Conservation (phyloP, 805 yeast genomes). For the Hanseniaspora meyeri region DNA sequence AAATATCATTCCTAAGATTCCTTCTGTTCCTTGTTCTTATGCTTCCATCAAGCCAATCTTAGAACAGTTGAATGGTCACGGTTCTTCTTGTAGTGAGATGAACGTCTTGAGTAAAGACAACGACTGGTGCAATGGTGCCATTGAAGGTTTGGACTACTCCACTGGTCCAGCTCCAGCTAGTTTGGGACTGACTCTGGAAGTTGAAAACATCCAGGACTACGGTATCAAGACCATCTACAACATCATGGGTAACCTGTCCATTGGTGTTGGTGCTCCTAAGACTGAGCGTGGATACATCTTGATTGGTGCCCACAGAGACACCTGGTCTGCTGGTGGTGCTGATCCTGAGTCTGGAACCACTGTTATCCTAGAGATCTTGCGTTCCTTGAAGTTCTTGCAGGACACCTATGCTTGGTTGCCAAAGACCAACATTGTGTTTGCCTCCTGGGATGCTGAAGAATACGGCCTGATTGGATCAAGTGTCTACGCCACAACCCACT, state of each 20-base stretch:
- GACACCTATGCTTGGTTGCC: conserved; percentile 52
- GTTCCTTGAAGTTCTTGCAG: conserved; percentile 42
- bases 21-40: conserved; percentile 58
- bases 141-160: conserved; percentile 36
- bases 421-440: conserved; percentile 48
- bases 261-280: conserved; percentile 31
- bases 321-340: conserved; percentile 73
- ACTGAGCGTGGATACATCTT: conserved; percentile 42
- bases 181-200: conserved; percentile 32
- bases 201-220: conserved; percentile 50
- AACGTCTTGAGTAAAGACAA: conserved; percentile 24
- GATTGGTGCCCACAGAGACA: conserved; percentile 67
- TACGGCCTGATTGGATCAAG: conserved; percentile 65
- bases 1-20: conserved; percentile 47
- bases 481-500: conserved; percentile 58
- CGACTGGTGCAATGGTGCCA: conserved; percentile 33
- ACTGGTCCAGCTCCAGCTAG: conserved; percentile 38
- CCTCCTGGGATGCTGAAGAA: conserved; percentile 81
- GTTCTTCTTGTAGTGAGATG: conserved; percentile 30
- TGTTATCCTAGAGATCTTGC: conserved; percentile 47
- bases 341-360: conserved; percentile 73
- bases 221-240: conserved; percentile 50
- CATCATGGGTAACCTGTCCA: conserved; percentile 45
- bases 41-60: conserved; percentile 53
- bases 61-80: conserved; percentile 45